phyloP scores from a whole-genome alignment of 352 stramenopile species.

The Chrysophaeum taylorii region DNA sequence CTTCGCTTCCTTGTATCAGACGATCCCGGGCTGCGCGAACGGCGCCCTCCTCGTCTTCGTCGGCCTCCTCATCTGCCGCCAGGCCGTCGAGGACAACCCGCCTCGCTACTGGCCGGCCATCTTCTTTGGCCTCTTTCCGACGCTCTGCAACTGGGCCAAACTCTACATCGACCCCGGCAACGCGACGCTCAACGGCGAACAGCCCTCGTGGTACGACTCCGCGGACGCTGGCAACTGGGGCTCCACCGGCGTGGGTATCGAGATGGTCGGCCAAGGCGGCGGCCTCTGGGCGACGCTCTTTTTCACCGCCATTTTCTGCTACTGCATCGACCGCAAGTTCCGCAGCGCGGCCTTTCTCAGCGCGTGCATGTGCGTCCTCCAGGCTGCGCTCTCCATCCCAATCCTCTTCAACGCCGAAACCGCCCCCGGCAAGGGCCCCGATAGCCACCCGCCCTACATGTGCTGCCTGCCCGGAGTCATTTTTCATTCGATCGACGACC shows the following conservation, averaged over 20 bases:
- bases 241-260: constrained; percentile 1
- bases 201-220: not conserved
- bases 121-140: constrained; percentile 10
- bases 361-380: not conserved
- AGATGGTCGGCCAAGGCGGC: constrained; percentile 11
- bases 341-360: not conserved
- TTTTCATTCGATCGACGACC: too few species aligned
- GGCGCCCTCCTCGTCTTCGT: constrained; percentile 22
- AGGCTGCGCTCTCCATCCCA: not conserved
- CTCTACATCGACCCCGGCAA: constrained; percentile 14
- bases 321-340: constrained; percentile 15
- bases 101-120: constrained; percentile 19
- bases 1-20: constrained; percentile 18
- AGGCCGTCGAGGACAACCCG: constrained; percentile 19
- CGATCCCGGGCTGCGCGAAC: constrained; percentile 7
- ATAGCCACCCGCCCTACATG: too few species aligned
- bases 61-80: constrained; percentile 20
- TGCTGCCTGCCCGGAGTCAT: too few species aligned
- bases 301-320: constrained; percentile 11
- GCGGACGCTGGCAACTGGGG: constrained; percentile 10
- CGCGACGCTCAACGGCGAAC: not conserved
- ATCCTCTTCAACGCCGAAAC: not conserved
- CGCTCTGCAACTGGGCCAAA: constrained; percentile 1
- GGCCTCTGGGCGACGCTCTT: not conserved
- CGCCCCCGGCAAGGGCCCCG: not conserved